Percentiles rank a stretch among this genome's conserved stretches.
Evolutionary conservation across 2,329 filamentous ascomycete species (phyloP).

Genomic region (Amylocarpus encephaloides): DNA sequence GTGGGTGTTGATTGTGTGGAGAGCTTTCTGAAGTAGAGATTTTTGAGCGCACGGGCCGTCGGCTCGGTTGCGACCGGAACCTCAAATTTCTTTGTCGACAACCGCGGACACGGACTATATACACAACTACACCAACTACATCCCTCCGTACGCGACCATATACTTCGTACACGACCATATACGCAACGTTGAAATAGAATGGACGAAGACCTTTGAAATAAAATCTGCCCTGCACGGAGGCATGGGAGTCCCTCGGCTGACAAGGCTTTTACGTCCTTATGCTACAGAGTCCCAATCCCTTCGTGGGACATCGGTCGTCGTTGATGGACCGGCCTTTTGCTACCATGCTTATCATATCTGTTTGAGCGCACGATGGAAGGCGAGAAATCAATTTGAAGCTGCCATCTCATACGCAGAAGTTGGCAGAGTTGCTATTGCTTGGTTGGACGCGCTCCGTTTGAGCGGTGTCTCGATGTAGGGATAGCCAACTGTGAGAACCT

Average conservation of each 20-base stretch:
- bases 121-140: too few relatives aligned
- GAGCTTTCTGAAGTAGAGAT: not conserved
- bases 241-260: constrained; percentile 57
- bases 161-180: too few relatives aligned
- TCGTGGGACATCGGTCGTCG: constrained; percentile 39
- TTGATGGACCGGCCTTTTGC: constrained; percentile 76
- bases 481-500: not conserved
- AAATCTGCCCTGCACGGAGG: constrained; percentile 41
- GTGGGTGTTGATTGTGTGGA: constrained; percentile 8
- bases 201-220: not conserved
- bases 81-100: too few relatives aligned
- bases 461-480: constrained; percentile 56
- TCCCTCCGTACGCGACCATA: too few relatives aligned
- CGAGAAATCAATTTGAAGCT: constrained; percentile 42
- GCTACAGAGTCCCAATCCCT: constrained; percentile 40
- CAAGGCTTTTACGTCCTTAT: constrained; percentile 47
- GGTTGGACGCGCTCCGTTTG: constrained; percentile 53
- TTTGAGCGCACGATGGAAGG: constrained; percentile 34
- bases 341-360: constrained; percentile 63
- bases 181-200: too few relatives aligned
- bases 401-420: constrained; percentile 59
- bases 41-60: not conserved
- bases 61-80: not conserved
- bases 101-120: too few relatives aligned
- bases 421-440: constrained; percentile 50